Evolutionary conservation across 2,329 filamentous ascomycete genomes (phyloP).

Genomic region (Fusarium torreyae): DNA sequence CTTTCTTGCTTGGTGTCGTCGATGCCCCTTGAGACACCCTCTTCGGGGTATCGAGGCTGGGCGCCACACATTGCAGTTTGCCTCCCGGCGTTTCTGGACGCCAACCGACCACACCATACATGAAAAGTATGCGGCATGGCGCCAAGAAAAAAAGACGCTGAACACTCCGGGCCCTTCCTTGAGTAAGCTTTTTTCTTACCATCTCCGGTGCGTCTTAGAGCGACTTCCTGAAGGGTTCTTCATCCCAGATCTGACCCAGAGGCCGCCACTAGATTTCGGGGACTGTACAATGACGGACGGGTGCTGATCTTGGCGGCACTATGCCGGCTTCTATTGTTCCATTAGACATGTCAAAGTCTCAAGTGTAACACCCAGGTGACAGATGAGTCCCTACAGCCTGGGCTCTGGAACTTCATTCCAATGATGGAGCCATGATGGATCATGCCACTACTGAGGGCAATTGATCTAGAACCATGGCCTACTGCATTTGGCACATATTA

Average conservation of each 20-base stretch:
- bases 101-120: slow-evolving; percentile 33
- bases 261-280: slow-evolving; percentile 32
- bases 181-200: slow-evolving; percentile 18
- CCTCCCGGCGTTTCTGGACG: slow-evolving; percentile 41
- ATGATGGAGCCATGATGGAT: slow-evolving; percentile 27
- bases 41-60: slow-evolving; percentile 36
- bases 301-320: slow-evolving; percentile 26
- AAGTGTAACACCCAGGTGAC: slow-evolving; percentile 20
- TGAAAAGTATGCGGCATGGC: slow-evolving; percentile 33
- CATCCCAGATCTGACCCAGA: slow-evolving; percentile 32
- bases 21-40: slow-evolving; percentile 21
- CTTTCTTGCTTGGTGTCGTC: slow-evolving; percentile 8
- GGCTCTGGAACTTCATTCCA: slow-evolving; percentile 44
- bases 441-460: slow-evolving; percentile 24
- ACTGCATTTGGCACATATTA: slow-evolving; percentile 17
- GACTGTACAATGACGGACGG: slow-evolving; percentile 17
- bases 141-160: slow-evolving; percentile 32
- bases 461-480: slow-evolving; percentile 28
- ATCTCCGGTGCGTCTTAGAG: slow-evolving; percentile 18
- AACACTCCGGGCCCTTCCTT: slow-evolving; percentile 30
- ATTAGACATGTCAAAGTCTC: slow-evolving; percentile 31
- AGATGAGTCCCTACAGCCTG: slow-evolving; percentile 36
- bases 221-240: slow-evolving; percentile 18
- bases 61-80: slow-evolving; percentile 44
- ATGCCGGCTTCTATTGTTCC: slow-evolving; percentile 32